Conservation (phyloP, 1,284 basidiomycete species). For the Sporisorium reilianum region DNA sequence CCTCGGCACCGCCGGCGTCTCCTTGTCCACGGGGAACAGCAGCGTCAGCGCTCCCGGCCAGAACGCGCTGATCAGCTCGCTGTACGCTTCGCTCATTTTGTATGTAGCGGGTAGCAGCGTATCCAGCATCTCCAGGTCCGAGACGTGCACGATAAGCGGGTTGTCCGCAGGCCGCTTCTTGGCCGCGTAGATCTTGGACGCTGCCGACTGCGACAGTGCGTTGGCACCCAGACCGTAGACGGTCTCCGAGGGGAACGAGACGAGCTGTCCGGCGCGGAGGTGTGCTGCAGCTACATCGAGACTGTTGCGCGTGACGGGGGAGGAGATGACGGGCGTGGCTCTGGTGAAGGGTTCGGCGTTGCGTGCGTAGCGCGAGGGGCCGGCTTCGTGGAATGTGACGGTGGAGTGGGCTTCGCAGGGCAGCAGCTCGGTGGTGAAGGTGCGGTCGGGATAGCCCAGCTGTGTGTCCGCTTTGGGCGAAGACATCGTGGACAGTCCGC, state of each 20-base stretch:
- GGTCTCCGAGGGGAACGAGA: constrained; percentile 97
- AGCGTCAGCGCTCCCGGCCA: constrained; percentile 97
- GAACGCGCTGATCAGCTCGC: constrained; percentile 77
- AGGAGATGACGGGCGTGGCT: constrained; percentile 29
- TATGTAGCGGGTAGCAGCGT: constrained; percentile 72
- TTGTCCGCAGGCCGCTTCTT: constrained; percentile 96
- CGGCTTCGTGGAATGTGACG: constrained; percentile 36
- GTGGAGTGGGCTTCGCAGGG: constrained; percentile 19
- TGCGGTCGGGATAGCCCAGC: constrained; percentile 47
- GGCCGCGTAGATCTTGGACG: constrained; percentile 85
- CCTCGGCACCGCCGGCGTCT: constrained; percentile 45
- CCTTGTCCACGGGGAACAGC: constrained; percentile 78
- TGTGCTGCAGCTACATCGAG: constrained; percentile 62
- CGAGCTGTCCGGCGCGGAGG: constrained; percentile 69
- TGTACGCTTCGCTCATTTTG: constrained; percentile 36
- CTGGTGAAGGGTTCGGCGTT: constrained; percentile 24
- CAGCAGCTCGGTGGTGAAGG: constrained; percentile 43
- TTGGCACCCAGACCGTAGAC: constrained; percentile 95
- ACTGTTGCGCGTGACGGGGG: constrained; percentile 41
- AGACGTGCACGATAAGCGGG: constrained; percentile 96
- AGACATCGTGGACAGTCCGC: constrained; percentile 9
- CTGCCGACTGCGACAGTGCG: constrained; percentile 74
- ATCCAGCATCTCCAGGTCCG: constrained; percentile 81
- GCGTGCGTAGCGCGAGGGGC: constrained; percentile 21
- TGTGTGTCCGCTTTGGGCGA: background rate